Conservation (phyloP, 176 grass and related monocot species). For the Cymbopogon citratus region DNA sequence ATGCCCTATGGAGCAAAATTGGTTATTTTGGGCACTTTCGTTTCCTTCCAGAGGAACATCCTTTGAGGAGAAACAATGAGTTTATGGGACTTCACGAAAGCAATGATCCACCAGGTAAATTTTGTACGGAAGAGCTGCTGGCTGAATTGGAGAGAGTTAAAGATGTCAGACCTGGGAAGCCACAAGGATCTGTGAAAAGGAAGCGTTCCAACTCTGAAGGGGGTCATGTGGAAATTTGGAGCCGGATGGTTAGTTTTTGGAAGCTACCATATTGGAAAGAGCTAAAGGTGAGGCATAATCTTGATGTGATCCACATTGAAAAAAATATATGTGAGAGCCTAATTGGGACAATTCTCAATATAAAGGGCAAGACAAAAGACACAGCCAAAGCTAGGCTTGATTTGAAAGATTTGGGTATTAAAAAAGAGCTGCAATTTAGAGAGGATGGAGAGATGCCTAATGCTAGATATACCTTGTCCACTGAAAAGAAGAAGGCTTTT, state of each 20-base stretch:
- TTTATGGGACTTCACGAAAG: not conserved
- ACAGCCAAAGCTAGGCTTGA: constrained; percentile 16
- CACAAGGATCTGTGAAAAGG: not conserved
- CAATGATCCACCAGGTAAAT: not conserved
- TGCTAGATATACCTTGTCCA: not conserved
- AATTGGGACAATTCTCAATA: not conserved
- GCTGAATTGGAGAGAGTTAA: not conserved
- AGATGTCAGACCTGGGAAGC: not conserved
- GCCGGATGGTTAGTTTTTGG: not conserved
- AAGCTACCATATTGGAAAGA: not conserved
- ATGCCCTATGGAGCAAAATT: not conserved
- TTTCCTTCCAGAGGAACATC: not conserved
- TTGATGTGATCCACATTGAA: not conserved
- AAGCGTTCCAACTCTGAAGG: not conserved
- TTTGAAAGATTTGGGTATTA: constrained; percentile 1
- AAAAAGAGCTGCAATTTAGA: not conserved
- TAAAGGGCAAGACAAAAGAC: constrained; percentile 19
- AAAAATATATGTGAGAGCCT: not conserved
- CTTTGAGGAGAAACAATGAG: not conserved
- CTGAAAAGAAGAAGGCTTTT: not conserved
- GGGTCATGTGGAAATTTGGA: not conserved
- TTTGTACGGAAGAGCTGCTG: not conserved
- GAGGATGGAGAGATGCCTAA: not conserved
- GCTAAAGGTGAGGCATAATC: not conserved
- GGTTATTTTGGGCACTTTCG: not conserved